Base-by-base conservation (phyloP, 192 early-diverging fungal species). In the Rhizophlyctis rosea region DNA sequence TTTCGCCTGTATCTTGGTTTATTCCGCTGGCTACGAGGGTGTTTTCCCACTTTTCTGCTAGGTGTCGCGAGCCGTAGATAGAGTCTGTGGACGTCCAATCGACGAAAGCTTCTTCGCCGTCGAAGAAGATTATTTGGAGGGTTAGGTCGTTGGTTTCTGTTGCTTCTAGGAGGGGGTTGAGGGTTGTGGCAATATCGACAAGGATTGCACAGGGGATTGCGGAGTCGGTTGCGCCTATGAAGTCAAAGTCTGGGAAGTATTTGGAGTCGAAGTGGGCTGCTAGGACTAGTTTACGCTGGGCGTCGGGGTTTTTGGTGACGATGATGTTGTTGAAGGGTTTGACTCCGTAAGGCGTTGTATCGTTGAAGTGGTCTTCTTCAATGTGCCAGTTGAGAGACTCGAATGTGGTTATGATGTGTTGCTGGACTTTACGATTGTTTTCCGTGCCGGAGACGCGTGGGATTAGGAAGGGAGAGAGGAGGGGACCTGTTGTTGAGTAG, bases 261-360 rank as follows among this genome's bases (percentile, higher is more conserved):
- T 95, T 95, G 48, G 90, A 92, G 71, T 98, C 95, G 64, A 86
- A 98, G 70, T 98, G 95, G 2, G 94, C 95, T 0, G 91, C 90
- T 49, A 98, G 74, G 25, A 95, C 88, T 11, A 98, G 76, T 5
- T 89, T 77, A 61, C 75, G 79, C 35, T 71, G 63, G 1, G 90
- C 89, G 13, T 79, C 58, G 4, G 87, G 87, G 70, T 95, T 84
- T 61, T 93, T 89, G 27, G 95, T 98, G 31, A 87, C 90, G 59
- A 98, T 88, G 51, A 95, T 83, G 74, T 98, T 98, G 50, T 81
- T 81, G 70, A 98, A 94, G 1, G 66, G 57, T 54, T 84, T 88
- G 30, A 64, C 25, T 4, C 95, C 95, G 49, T 79, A 63, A 13
- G 95, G 95, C 3, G 95, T 98, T 13, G 62, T 57, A 13, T 77